Base-by-base conservation (phyloP, 805 yeast species). In the Wickerhamiella slavikovae region DNA sequence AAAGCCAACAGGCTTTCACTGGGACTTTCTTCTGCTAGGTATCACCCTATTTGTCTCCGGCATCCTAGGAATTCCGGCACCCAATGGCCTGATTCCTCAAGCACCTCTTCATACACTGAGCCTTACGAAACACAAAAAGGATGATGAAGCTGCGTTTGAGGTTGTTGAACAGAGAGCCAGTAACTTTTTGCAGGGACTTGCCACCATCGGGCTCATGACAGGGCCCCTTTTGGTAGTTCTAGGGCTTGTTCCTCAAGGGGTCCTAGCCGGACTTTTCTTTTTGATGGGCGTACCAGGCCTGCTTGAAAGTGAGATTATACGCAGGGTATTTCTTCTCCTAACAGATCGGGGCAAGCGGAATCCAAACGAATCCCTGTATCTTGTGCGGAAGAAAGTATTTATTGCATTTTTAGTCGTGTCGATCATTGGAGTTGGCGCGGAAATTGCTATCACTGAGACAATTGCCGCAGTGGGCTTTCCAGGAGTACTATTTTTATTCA, bases 401-500 rank as follows among this genome's bases (percentile, higher is more conserved):
- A 48, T 63, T 20, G 33, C 68, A 1, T 85, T 72, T 42, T 49
- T 75, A 1, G 29, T 47, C 1, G 52, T 79, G 13, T 71, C 78
- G 34, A 47, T 75, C 3, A 39, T 69, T 14, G 89, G 89, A 1
- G 73, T 73, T 30, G 74, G 64, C 2, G 75, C 68, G 0, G 96
- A 91, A 46, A 74, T 80, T 38, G 89, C 71, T 0, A 80, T 85
- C 19, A 76, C 92, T 0, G 66, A 72, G 45, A 79, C 94, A 0
- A 68, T 61, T 35, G 96, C 89, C 0, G 95, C 96, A 0, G 79
- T 85, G 19, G 96, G 93, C 2, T 85, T 89, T 45, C 96, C 98
- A 0, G 74, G 80, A 3, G 78, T 89, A 1, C 53, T 85, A 29
- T 51, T 85, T 43, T 34, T 60, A 2, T 62, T 71, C 30, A 83